phyloP scores from a whole-genome alignment of 371 early-diverging fungal species.

The Umbelopsis sp. region DNA sequence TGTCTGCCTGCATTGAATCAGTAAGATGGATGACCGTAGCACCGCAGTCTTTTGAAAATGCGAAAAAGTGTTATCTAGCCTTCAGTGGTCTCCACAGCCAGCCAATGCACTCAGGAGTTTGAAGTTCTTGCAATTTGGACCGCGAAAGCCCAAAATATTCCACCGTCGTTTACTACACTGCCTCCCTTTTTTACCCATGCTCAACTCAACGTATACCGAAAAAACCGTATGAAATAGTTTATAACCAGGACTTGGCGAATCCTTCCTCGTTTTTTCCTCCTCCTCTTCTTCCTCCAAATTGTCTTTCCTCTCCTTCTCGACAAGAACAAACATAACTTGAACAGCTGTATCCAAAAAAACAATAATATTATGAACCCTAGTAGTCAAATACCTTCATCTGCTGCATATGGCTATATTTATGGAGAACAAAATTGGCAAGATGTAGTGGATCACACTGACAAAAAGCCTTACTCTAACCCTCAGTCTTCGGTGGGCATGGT shows the following conservation, averaged over 20 bases:
- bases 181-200: conserved; percentile 6
- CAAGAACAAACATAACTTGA: no score
- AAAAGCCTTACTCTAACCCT: conserved; percentile 4
- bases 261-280: not conserved
- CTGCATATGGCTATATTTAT: not conserved
- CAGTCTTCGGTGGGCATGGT: not conserved
- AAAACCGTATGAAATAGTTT: not conserved
- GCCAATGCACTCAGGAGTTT: conserved; percentile 6
- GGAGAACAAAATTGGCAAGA: conserved; percentile 10
- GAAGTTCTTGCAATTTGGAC: conserved; percentile 15
- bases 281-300: not conserved
- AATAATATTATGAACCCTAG: not conserved
- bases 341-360: no score
- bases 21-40: no score
- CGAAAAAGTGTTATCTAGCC: no score
- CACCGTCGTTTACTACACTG: not conserved
- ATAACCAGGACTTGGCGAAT: not conserved
- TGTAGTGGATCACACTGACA: not conserved
- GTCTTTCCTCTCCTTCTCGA: not conserved
- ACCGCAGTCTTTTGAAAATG: no score
- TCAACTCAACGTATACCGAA: not conserved
- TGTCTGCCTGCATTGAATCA: no score
- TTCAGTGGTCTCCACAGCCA: not conserved
- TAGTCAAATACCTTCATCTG: not conserved
- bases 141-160: not conserved